A percentile compares a stretch with the other conserved stretches of the same genome.
Conservation (phyloP, 78 protist species). For the Neovahlkampfia damariscottae region DNA sequence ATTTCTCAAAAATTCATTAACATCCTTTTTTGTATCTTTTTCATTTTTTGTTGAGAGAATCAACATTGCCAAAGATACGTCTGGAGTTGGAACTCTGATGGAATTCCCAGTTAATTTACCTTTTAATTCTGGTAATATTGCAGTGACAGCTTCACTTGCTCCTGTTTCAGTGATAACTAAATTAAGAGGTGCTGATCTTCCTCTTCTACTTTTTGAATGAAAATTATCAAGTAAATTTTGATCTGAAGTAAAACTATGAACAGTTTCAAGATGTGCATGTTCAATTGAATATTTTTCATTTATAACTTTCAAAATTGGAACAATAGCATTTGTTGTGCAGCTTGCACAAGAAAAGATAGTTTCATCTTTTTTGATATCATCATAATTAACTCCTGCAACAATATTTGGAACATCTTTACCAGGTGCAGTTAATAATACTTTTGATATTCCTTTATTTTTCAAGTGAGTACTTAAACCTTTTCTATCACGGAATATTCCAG, state of each 20-base stretch:
- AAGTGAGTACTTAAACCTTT: neutral
- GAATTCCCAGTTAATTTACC: conserved; percentile 19
- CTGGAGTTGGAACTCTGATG: conserved; percentile 24
- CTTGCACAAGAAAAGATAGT: too few species aligned
- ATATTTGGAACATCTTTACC: conserved; percentile 19
- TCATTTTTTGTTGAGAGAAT: too few species aligned
- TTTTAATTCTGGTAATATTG: conserved; percentile 6
- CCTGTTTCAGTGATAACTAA: conserved; percentile 18
- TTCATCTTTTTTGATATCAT: neutral
- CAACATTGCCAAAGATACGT: conserved; percentile 20
- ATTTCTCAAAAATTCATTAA: too few species aligned
- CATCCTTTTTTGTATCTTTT: too few species aligned
- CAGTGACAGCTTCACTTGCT: conserved; percentile 21
- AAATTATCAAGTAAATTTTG: conserved; percentile 17
- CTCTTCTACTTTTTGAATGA: conserved; percentile 11
- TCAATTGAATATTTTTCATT: conserved; percentile 3
- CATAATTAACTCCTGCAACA: conserved; percentile 22
- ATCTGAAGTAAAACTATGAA: conserved; percentile 20
- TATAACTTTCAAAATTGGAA: neutral
- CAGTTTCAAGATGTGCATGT: conserved; percentile 15
- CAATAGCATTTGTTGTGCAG: conserved; percentile 23
- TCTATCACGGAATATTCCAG: conserved; percentile 2
- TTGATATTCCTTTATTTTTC: neutral
- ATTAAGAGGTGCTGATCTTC: conserved; percentile 17
- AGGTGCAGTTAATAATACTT: conserved; percentile 22